Evolutionary conservation across 2,329 filamentous ascomycete species (phyloP).

Genomic region (Drechslera avenae): DNA sequence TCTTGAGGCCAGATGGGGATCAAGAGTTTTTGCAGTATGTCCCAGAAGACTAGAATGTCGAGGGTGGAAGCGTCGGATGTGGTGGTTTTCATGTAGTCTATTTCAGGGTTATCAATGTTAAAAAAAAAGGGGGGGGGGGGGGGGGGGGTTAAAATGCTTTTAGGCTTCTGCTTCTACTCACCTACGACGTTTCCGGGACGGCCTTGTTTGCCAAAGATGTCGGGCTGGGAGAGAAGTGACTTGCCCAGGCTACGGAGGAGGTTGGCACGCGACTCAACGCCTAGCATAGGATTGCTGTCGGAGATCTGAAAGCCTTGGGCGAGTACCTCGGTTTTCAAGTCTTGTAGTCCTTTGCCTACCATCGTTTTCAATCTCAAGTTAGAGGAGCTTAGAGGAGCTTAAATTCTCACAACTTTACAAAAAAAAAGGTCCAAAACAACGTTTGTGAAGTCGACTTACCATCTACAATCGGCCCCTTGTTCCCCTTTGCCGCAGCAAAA

Average conservation of each 20-base stretch:
- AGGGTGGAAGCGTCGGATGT: slow-evolving; percentile 23
- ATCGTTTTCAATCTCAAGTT: too few relatives aligned
- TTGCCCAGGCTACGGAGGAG: slow-evolving; percentile 75
- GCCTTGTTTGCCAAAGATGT: slow-evolving; percentile 80
- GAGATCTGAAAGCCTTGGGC: slow-evolving; percentile 81
- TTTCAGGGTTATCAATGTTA: neutral
- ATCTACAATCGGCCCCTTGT: slow-evolving; percentile 66
- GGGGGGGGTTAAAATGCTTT: too few relatives aligned
- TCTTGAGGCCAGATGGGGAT: slow-evolving; percentile 85
- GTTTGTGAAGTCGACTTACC: too few relatives aligned
- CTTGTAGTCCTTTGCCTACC: slow-evolving; percentile 66
- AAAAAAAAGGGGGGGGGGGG: neutral
- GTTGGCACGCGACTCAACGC: slow-evolving; percentile 79
- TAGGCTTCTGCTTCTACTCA: slow-evolving; percentile 53
- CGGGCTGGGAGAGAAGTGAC: slow-evolving; percentile 71
- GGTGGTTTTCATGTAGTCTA: slow-evolving; percentile 24
- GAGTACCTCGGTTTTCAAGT: slow-evolving; percentile 72
- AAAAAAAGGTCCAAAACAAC: too few relatives aligned
- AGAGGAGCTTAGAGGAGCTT: too few relatives aligned
- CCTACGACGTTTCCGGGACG: slow-evolving; percentile 91
- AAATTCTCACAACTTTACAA: too few relatives aligned
- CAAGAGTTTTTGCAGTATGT: slow-evolving; percentile 82
- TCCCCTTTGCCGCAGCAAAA: slow-evolving; percentile 76
- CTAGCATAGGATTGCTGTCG: slow-evolving; percentile 73
- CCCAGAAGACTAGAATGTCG: slow-evolving; percentile 88